Conservation (phyloP, 2,329 filamentous ascomycete genomes). For the Alternaria sp. region DNA sequence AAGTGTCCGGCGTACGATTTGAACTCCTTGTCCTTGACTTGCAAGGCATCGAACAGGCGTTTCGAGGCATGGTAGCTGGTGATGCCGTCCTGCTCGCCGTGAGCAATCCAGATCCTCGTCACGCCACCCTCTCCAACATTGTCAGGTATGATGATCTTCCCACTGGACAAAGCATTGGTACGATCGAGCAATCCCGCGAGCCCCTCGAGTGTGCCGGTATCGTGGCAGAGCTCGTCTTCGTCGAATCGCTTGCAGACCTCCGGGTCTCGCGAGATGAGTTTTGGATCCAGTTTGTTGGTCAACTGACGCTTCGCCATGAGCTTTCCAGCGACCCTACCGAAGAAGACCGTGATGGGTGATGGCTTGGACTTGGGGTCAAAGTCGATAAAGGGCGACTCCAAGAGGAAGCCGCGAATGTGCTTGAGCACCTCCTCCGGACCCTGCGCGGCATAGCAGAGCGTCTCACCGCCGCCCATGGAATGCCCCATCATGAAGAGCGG, state of each 20-base stretch:
- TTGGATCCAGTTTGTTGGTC: slow-evolving; percentile 67
- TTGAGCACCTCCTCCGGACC: slow-evolving; percentile 60
- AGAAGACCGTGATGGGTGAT: slow-evolving; percentile 64
- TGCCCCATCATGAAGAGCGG: slow-evolving; percentile 89
- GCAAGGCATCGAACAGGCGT: slow-evolving; percentile 65
- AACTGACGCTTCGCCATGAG: slow-evolving; percentile 73
- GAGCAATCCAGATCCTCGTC: slow-evolving; percentile 71
- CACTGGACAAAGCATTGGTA: slow-evolving; percentile 64
- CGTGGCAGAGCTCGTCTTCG: slow-evolving; percentile 75
- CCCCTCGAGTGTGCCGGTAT: slow-evolving; percentile 85
- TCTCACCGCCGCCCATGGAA: slow-evolving; percentile 86
- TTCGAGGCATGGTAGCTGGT: slow-evolving; percentile 70
- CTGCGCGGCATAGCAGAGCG: slow-evolving; percentile 64
- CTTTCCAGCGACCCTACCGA: slow-evolving; percentile 71
- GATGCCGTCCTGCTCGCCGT: slow-evolving; percentile 76
- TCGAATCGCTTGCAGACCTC: slow-evolving; percentile 65
- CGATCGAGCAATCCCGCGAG: slow-evolving; percentile 79
- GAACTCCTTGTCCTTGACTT: slow-evolving; percentile 71
- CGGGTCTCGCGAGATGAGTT: slow-evolving; percentile 71
- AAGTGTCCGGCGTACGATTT: slow-evolving; percentile 78
- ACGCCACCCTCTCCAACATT: slow-evolving; percentile 60
- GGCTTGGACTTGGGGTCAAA: slow-evolving; percentile 72
- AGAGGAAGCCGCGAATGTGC: slow-evolving; percentile 73
- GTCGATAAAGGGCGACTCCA: slow-evolving; percentile 79
- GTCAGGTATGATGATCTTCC: slow-evolving; percentile 56